Percentiles rank a stretch among this genome's conserved stretches.
Evolutionary conservation across 805 yeast genomes (phyloP).

Genomic region (Yamadazyma philogaea): DNA sequence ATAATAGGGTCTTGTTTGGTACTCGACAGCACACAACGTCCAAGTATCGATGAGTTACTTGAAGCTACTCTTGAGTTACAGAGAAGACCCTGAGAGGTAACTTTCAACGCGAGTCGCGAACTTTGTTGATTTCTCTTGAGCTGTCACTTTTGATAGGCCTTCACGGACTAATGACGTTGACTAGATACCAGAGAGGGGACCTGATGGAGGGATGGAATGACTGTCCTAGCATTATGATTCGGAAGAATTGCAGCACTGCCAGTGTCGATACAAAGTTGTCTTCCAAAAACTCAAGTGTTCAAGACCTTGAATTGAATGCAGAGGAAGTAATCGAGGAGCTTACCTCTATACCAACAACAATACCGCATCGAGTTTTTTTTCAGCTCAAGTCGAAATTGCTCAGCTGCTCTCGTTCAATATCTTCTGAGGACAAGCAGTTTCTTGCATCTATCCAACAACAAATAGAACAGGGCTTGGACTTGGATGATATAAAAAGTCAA

Average conservation of each 20-base stretch:
- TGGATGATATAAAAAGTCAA: slow-evolving; percentile 19
- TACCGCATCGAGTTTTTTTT: slow-evolving; percentile 41
- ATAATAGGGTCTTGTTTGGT: slow-evolving; percentile 60
- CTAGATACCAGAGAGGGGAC: slow-evolving; percentile 38
- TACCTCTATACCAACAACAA: slow-evolving; percentile 18
- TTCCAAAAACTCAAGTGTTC: not conserved
- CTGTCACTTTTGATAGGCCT: not conserved
- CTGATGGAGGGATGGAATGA: slow-evolving; percentile 60
- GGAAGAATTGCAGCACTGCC: slow-evolving; percentile 8
- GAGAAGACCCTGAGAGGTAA: slow-evolving; percentile 7
- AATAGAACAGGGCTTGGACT: slow-evolving; percentile 1
- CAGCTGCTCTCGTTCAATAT: slow-evolving; percentile 2
- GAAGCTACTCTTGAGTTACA: slow-evolving; percentile 43
- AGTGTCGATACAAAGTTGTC: not conserved
- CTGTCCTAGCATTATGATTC: slow-evolving; percentile 42
- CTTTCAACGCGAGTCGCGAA: slow-evolving; percentile 4
- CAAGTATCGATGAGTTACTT: slow-evolving; percentile 58
- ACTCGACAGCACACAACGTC: slow-evolving; percentile 60
- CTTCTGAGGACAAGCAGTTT: slow-evolving; percentile 13
- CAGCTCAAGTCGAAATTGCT: slow-evolving; percentile 43
- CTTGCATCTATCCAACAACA: slow-evolving; percentile 13
- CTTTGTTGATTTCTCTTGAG: not conserved
- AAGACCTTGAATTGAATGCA: not conserved
- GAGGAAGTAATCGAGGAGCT: slow-evolving; percentile 11
- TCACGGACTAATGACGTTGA: slow-evolving; percentile 22